phyloP scores from a whole-genome alignment of 2,329 filamentous ascomycete species.

The Plenodomus tracheiphilus region DNA sequence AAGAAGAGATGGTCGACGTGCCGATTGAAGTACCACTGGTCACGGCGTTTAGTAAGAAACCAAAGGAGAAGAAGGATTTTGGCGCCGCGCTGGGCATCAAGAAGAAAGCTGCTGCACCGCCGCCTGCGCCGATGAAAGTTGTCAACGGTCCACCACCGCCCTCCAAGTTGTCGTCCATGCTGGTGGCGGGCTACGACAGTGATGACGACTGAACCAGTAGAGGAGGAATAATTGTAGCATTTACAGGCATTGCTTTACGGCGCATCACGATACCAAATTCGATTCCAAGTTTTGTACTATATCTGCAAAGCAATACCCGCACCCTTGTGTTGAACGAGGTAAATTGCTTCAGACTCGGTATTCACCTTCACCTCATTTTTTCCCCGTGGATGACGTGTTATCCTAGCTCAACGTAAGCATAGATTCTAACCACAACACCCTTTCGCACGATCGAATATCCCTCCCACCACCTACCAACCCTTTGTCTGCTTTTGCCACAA shows the following conservation, averaged over 20 bases:
- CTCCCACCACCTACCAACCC: too few species aligned
- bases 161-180: conserved; percentile 26
- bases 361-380: too few species aligned
- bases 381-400: too few species aligned
- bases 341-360: too few species aligned
- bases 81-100: conserved; percentile 80
- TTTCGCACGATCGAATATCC: too few species aligned
- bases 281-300: too few species aligned
- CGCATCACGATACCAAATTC: conserved; percentile 4
- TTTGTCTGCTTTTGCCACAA: too few species aligned
- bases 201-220: conserved; percentile 24
- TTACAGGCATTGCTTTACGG: neutral
- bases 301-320: neutral
- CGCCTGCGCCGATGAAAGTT: conserved; percentile 8
- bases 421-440: too few species aligned
- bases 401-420: too few species aligned
- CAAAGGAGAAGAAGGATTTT: conserved; percentile 87
- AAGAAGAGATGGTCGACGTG: conserved; percentile 48
- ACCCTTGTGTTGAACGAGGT: too few species aligned
- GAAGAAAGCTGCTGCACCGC: conserved; percentile 35
- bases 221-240: neutral
- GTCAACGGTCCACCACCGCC: conserved; percentile 16
- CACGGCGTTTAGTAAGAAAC: conserved; percentile 70
- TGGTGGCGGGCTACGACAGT: conserved; percentile 36
- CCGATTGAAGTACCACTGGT: conserved; percentile 41